Percentiles rank a stretch among this genome's conserved stretches.
Evolutionary conservation across 768 basidiomycete species (phyloP).

Genomic region (Lactarius deliciosus): DNA sequence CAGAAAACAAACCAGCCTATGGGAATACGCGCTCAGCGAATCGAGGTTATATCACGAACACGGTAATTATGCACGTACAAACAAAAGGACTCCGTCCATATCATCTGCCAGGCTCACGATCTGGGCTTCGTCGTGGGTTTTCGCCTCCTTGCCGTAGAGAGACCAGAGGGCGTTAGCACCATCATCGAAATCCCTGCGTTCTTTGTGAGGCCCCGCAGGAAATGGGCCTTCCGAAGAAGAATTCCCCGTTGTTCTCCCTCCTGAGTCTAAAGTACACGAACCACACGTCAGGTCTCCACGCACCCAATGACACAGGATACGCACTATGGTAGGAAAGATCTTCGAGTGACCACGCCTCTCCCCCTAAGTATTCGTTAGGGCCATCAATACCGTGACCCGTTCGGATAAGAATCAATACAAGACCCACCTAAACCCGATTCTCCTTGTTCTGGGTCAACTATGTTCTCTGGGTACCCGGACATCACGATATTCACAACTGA

Average conservation of each 20-base stretch:
- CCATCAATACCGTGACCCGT: neutral
- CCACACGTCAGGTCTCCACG: neutral
- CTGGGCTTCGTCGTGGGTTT: neutral
- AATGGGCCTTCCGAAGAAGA: neutral
- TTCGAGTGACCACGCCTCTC: neutral
- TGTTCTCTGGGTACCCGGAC: neutral
- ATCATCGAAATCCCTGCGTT: constrained; percentile 2
- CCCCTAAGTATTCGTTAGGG: neutral
- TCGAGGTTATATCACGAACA: neutral
- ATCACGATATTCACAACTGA: neutral
- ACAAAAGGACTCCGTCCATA: neutral
- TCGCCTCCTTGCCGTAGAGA: neutral
- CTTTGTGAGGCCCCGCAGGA: neutral
- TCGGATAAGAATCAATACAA: neutral
- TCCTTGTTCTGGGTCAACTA: neutral
- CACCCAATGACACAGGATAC: neutral
- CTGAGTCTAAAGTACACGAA: neutral
- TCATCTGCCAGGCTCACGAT: neutral
- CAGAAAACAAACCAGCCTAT: constrained; percentile 25
- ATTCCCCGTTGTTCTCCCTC: neutral
- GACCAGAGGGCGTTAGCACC: constrained; percentile 10
- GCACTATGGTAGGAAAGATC: neutral
- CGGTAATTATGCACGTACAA: neutral
- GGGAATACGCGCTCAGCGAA: neutral
- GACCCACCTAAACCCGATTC: neutral